Percentiles rank a stretch among this genome's conserved stretches.
These are phyloP conservation scores for Sarocladium strictum DNA, from an alignment of 2,329 filamentous ascomycete species.

Conservation along the genomic window DNA sequence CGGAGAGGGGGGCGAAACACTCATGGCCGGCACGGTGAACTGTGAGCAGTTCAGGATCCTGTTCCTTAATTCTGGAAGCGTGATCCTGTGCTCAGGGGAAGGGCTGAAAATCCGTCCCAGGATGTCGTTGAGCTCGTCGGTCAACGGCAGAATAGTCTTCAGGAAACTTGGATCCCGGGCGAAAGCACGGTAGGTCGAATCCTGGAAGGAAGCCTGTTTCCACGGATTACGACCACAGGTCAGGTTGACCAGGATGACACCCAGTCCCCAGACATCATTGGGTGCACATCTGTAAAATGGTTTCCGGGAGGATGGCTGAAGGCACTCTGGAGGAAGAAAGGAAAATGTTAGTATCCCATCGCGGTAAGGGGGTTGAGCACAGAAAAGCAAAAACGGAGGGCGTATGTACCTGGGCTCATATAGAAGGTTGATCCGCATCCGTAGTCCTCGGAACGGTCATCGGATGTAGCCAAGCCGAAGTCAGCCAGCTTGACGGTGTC, in stretches of 20 bases:
- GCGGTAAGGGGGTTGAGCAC: conserved; percentile 14
- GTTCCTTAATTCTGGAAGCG: conserved; percentile 70
- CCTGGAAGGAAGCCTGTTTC: conserved; percentile 91
- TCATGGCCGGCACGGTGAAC: conserved; percentile 51
- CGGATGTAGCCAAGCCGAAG: conserved; percentile 89
- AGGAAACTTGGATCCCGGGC: conserved; percentile 80
- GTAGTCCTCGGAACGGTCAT: conserved; percentile 82
- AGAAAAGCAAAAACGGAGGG: background rate
- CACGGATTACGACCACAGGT: conserved; percentile 97
- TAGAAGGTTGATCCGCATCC: conserved; percentile 98
- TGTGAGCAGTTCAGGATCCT: conserved; percentile 70
- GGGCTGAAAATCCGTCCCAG: conserved; percentile 81
- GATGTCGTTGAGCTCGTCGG: conserved; percentile 83
- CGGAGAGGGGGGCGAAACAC: conserved; percentile 28
- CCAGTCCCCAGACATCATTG: conserved; percentile 98
- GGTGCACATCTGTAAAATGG: conserved; percentile 84
- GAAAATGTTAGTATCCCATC: background rate
- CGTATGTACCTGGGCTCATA: conserved; percentile 88
- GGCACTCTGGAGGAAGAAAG: conserved; percentile 64
- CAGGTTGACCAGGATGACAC: conserved; percentile 94
- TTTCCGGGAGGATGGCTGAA: conserved; percentile 67
- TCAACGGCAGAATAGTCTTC: conserved; percentile 85
- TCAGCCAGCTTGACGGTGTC: conserved; percentile 92
- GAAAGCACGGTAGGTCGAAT: conserved; percentile 91
- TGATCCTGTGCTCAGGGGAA: conserved; percentile 77